These are phyloP conservation scores for Nepenthes gracilis DNA, from an alignment of 148 eudicot genomes.

Conservation along the genomic window DNA sequence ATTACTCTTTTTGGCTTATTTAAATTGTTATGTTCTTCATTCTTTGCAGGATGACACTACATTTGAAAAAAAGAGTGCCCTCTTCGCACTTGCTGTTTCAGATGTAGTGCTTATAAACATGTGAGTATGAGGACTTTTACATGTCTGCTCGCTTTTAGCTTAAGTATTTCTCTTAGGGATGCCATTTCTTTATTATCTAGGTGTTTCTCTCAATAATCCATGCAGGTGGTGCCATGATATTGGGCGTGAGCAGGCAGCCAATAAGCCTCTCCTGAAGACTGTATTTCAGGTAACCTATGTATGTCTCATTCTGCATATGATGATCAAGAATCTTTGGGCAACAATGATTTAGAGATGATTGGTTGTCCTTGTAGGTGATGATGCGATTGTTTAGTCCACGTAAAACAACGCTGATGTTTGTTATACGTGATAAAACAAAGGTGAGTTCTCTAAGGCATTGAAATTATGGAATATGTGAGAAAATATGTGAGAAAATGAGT, in stretches of 20 bases:
- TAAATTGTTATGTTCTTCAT: neutral
- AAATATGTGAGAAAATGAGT: too few relatives aligned
- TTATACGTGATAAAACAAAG: constrained; percentile 97
- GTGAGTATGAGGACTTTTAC: constrained; percentile 28
- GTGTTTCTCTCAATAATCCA: constrained; percentile 3
- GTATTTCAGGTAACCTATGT: constrained; percentile 75
- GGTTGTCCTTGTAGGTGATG: constrained; percentile 50
- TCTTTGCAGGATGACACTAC: constrained; percentile 89
- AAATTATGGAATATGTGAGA: neutral
- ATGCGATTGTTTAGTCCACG: constrained; percentile 99
- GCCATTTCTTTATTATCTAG: constrained; percentile 5
- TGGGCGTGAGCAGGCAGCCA: constrained; percentile 99
- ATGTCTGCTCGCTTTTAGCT: neutral
- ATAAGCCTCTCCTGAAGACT: constrained; percentile 94
- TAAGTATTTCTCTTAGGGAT: neutral
- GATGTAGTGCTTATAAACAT: constrained; percentile 98
- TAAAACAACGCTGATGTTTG: constrained; percentile 95
- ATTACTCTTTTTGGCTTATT: neutral
- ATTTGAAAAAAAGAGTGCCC: constrained; percentile 96
- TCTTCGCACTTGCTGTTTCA: constrained; percentile 99
- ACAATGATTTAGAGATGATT: constrained; percentile 4
- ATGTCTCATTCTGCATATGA: constrained; percentile 6
- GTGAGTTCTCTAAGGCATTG: constrained; percentile 27
- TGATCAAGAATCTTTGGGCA: neutral
- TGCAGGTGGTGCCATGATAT: constrained; percentile 99